These are phyloP conservation scores for Diaporthe longicolla DNA, from an alignment of 2,329 filamentous ascomycete genomes.

Conservation along the genomic window DNA sequence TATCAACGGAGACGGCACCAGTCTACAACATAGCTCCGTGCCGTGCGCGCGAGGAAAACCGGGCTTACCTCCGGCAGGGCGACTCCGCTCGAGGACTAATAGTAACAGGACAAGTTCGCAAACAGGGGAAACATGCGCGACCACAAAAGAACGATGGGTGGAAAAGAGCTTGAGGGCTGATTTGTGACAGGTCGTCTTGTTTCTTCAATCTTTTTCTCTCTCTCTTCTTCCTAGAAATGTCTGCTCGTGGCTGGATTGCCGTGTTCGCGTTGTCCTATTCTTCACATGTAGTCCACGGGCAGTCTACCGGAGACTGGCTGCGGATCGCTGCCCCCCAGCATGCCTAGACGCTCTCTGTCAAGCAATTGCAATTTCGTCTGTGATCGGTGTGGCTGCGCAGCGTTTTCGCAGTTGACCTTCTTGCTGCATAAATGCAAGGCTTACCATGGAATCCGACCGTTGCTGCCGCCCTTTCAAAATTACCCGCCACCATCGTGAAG, in stretches of 20 bases:
- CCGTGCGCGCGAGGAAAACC: neutral
- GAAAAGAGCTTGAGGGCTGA: neutral
- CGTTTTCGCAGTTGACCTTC: neutral
- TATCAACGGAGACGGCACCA: neutral
- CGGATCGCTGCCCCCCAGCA: neutral
- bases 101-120: too few species aligned
- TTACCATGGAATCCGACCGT: neutral
- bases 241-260: neutral
- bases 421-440: neutral
- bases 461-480: constrained; percentile 3
- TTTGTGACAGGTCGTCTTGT: neutral
- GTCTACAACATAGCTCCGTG: neutral
- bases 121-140: neutral
- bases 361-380: neutral
- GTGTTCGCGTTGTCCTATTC: neutral
- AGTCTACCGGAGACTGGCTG: neutral
- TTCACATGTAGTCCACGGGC: neutral
- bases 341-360: neutral
- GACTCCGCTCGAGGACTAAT: neutral
- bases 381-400: neutral
- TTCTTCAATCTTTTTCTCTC: too few species aligned
- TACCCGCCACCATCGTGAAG: neutral
- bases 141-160: neutral
- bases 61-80: neutral
- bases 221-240: neutral